Base-by-base conservation (phyloP, 257 asterid species). In the Ocimum tenuiflorum region DNA sequence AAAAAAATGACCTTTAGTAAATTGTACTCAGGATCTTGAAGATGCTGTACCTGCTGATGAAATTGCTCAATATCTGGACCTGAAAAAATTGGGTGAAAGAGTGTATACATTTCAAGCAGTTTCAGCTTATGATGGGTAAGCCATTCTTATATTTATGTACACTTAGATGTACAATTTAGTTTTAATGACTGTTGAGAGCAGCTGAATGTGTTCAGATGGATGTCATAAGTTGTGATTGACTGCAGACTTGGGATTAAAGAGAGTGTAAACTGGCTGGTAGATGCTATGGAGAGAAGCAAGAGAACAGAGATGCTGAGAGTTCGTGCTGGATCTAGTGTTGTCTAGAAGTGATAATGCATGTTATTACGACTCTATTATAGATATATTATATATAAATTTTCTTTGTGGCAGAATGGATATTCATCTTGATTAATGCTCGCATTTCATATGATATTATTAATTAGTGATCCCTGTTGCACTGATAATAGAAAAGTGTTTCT, bases 241-340 rank as follows among this genome's bases (percentile, higher is more conserved):
- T 63, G 76, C 91, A 90, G 96, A 82, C 68, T 80, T 22, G 96
- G 97, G 64, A 83, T 91, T 51, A 91, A 86, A 82, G 96, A 86
- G 82, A 73, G 97, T 52, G 85, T 86, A 57, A 83, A 91, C 77
- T 91, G 97, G 97, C 90, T 91, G 17, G 86, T 88, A 58, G 94
- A 86, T 73, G 89, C 78, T 13, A 91, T 88, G 94, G 97, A 88
- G 83, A 86, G 91, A 70, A 88, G 96, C 67, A 83, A 86, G 82
- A 81, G 96, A 79, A 86, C 94, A 11, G 96, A 91, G 67, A 79
- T 56, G 65, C 71, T 91, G 81, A 82, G 86, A 80, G 59, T 64
- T 69, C 91, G 95, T 35, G 88, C 88, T 23, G 94, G 95, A 68
- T 69, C 79, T 12, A 69, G 67, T 55, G 68, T 69, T 19, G 60